These are phyloP conservation scores for Penicillium manginii DNA, from an alignment of 495 filamentous ascomycete species.

Conservation along the genomic window DNA sequence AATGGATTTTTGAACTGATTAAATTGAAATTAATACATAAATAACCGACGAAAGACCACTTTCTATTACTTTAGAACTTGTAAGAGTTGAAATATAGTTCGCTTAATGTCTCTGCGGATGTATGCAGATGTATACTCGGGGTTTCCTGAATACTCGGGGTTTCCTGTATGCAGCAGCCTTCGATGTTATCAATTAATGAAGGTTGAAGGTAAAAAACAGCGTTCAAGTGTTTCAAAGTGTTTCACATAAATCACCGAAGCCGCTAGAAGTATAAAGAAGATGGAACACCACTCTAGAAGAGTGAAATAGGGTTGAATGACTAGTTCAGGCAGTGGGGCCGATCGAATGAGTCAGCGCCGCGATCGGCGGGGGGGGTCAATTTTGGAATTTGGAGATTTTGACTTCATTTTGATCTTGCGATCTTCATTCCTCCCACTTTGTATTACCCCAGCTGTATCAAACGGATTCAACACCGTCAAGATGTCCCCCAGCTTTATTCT, in stretches of 20 bases:
- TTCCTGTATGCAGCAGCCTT: too few relatives aligned
- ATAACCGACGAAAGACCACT: too few relatives aligned
- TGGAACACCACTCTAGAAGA: neutral
- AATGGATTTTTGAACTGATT: too few relatives aligned
- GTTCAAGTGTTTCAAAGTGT: neutral
- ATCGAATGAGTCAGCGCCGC: slow-evolving; percentile 19
- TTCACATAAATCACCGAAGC: neutral
- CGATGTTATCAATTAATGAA: too few relatives aligned
- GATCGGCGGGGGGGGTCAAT: slow-evolving; percentile 15
- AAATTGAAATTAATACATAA: too few relatives aligned
- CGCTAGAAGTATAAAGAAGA: neutral
- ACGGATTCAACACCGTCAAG: slow-evolving; percentile 42
- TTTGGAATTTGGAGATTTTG: slow-evolving; percentile 9
- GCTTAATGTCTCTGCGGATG: too few relatives aligned
- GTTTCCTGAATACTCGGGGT: too few relatives aligned
- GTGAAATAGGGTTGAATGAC: neutral
- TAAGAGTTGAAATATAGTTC: too few relatives aligned
- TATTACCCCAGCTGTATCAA: neutral
- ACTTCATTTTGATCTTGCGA: slow-evolving; percentile 8
- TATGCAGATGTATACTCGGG: too few relatives aligned
- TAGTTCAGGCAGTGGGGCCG: slow-evolving; percentile 11
- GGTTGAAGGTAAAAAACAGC: too few relatives aligned
- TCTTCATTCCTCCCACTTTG: too few relatives aligned
- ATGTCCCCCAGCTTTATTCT: slow-evolving; percentile 64
- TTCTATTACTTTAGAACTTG: too few relatives aligned